Percentiles rank a stretch among this genome's conserved stretches.
Conservation (phyloP, 768 basidiomycete species). For the Lyophyllum shimeji region DNA sequence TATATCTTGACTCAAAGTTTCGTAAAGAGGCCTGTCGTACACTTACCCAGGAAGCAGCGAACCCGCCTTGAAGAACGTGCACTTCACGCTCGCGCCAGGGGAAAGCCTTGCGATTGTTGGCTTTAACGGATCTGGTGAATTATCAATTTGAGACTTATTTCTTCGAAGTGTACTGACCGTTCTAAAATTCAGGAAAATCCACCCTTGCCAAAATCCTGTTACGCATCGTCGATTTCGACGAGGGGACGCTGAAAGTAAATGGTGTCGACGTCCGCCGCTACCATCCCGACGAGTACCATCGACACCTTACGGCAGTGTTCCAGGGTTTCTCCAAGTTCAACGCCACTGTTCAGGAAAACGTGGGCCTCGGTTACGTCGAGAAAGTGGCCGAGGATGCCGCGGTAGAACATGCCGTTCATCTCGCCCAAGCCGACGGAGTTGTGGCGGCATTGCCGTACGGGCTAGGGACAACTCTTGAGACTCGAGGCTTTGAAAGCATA, state of each 20-base stretch:
- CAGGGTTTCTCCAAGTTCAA: constrained; percentile 85
- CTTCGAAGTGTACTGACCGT: constrained; percentile 7
- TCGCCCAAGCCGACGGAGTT: constrained; percentile 70
- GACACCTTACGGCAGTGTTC: constrained; percentile 76
- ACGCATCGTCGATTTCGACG: constrained; percentile 75
- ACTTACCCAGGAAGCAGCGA: constrained; percentile 76
- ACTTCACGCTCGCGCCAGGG: constrained; percentile 68
- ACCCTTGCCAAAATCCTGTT: constrained; percentile 82
- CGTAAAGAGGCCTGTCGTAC: constrained; percentile 49
- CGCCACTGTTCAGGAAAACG: constrained; percentile 77
- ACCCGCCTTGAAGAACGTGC: constrained; percentile 69
- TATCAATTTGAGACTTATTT: not conserved
- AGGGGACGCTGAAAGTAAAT: constrained; percentile 70
- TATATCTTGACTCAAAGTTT: constrained; percentile 10
- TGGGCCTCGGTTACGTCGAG: constrained; percentile 78
- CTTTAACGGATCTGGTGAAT: constrained; percentile 76
- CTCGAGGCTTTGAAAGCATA: constrained; percentile 56
- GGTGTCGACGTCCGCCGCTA: constrained; percentile 64
- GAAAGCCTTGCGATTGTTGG: constrained; percentile 86
- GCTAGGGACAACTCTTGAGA: constrained; percentile 70
- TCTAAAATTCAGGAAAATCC: constrained; percentile 63
- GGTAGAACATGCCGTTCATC: constrained; percentile 62
- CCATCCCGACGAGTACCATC: constrained; percentile 70
- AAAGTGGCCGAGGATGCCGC: constrained; percentile 56
- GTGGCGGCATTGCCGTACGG: constrained; percentile 70